Base-by-base conservation (phyloP, 2,329 filamentous ascomycete genomes). In the Hypoxylon sp. region DNA sequence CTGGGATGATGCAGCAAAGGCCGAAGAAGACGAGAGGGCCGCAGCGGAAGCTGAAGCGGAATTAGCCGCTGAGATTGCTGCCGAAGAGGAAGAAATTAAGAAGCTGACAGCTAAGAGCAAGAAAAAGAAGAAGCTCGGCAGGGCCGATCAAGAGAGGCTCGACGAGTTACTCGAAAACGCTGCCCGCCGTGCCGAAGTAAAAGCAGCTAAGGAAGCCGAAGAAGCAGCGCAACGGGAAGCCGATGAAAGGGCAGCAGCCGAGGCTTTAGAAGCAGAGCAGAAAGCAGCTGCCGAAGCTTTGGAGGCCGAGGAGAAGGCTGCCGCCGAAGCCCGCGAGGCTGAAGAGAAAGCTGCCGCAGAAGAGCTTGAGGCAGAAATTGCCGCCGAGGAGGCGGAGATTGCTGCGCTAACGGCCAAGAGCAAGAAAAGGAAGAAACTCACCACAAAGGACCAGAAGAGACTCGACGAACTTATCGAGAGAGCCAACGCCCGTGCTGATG, bases 61-160 rank as follows among this genome's bases (percentile, higher is more conserved):
- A 44, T 62, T 69, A 14, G 68, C 61, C 31, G 77, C 79, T 2
- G 78, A 79, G 27, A 81, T 84, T 63, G 81, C 79, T 6, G 79
- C 81, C 50, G 82, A 84, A 72, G 81, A 82, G 69, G 75, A 78
- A 30, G 79, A 82, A 57, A 71, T 79, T 13, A 75, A 76, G 22
- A 71, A 73, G 5, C 75, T 81, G 2, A 74, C 70, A 35, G 70
- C 69, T 2, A 81, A 78, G 66, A 71, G 73, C 50, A 76, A 73
- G 37, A 73, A 69, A 40, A 70, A 72, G 64, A 75, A 73, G 55
- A 80, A 77, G 62, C 71, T 79, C 17, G 70, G 17, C 20, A 78
- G 69, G 57, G 74, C 72, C 27, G 76, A 79, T 3, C 75, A 78
- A 60, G 74, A 75, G 20, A 76, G 77, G 35, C 76, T 79, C 42